These are phyloP conservation scores for Xanthoconium purpureum DNA, from an alignment of 768 basidiomycete species.

Conservation along the genomic window DNA sequence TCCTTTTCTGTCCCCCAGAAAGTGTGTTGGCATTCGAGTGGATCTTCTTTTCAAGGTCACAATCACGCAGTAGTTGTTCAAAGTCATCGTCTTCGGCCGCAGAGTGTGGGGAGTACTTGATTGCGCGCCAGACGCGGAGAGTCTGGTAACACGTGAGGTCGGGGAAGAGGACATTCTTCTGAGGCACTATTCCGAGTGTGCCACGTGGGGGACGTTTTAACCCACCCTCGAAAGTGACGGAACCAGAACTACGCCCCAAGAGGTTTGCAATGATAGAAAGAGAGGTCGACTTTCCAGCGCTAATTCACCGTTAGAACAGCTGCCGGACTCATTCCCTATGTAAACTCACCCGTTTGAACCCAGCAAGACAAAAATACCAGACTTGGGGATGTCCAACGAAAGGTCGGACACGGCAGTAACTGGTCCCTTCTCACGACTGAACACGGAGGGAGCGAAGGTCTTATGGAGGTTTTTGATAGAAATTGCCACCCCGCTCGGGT, in stretches of 20 bases:
- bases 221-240: constrained; percentile 54
- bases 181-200: constrained; percentile 72
- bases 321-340: neutral
- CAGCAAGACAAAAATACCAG: constrained; percentile 73
- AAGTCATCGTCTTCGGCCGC: constrained; percentile 49
- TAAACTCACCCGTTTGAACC: constrained; percentile 63
- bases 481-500: constrained; percentile 49
- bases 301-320: constrained; percentile 24
- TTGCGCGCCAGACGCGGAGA: constrained; percentile 64
- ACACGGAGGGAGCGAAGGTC: constrained; percentile 49
- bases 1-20: constrained; percentile 80
- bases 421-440: constrained; percentile 42
- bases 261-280: constrained; percentile 67
- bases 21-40: constrained; percentile 62
- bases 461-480: constrained; percentile 61
- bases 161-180: constrained; percentile 80
- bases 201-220: constrained; percentile 55
- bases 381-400: constrained; percentile 64
- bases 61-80: constrained; percentile 63
- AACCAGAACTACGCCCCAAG: constrained; percentile 55
- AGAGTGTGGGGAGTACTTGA: constrained; percentile 58
- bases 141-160: constrained; percentile 75
- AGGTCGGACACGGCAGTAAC: constrained; percentile 68
- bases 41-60: constrained; percentile 70
- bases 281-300: constrained; percentile 75